Evolutionary conservation across 116 monocot species (phyloP), one percentile per base, ranked within the genome.

Genomic region (Phalaenopsis hybrid): DNA sequence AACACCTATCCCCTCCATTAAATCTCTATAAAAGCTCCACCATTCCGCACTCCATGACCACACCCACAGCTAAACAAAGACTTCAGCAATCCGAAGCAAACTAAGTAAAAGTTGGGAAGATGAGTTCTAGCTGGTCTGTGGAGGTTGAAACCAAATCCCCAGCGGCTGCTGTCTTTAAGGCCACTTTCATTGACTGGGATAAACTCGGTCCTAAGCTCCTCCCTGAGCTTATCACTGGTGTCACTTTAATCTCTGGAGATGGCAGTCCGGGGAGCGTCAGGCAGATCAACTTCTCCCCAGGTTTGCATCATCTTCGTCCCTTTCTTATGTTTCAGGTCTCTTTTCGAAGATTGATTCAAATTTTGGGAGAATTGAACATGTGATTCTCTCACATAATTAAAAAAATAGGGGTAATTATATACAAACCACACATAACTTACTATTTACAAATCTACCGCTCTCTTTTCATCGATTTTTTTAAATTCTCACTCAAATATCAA

Each of bases 201-300:
- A 88, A 84, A 45, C 77, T 85, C 44, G 85, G 67, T 50, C 81
- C 85, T 17, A 85, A 85, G 73, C 44, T 85, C 57, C 11, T 70
- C 41, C 86, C 86, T 2, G 55, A 90, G 2, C 46, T 85, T 46
- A 58, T 92, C 25, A 77, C 59, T 3, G 77, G 83, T 43, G 83
- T 74, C 74, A 16, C 77, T 28, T 0, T 55, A 13, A 18, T 89
- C 28, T 79, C 87, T 20, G 91, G 87, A 0, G 79, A 85, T 5
- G 91, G 89, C 17, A 57, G 68, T 1, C 69, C 81, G 3, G 89
- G 89, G 1, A 83, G 82, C 79, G 15, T 89, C 12, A 83, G 81
- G 82, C 85, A 86, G 45, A 57, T 86, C 85, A 84, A 89, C 79
- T 91, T 89, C 80, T 52, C 87, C 59, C 57, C 85, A 76, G 91